Conservation (phyloP, 2,329 filamentous ascomycete genomes). For the Venturia aucupariae region DNA sequence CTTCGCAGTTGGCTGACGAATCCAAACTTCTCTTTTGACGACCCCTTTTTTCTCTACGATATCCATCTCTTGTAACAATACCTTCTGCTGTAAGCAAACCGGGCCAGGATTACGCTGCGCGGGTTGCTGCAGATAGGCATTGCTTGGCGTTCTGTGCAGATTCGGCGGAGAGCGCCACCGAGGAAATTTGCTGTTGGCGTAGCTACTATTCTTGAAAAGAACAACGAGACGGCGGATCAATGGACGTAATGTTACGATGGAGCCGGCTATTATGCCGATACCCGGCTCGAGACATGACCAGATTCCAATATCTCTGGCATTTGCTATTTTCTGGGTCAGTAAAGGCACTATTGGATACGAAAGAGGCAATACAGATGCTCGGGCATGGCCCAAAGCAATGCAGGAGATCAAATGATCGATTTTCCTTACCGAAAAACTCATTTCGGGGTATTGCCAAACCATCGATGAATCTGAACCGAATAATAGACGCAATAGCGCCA, state of each 20-base stretch:
- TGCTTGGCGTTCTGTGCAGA: neutral
- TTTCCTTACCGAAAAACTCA: slow-evolving; percentile 4
- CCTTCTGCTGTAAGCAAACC: neutral
- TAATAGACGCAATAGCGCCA: slow-evolving; percentile 1
- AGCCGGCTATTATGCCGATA: slow-evolving; percentile 9
- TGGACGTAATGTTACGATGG: slow-evolving; percentile 7
- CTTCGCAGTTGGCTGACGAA: neutral
- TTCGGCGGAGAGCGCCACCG: neutral
- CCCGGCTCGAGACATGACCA: slow-evolving; percentile 12
- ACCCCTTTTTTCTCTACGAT: neutral
- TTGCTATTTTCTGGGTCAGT: neutral
- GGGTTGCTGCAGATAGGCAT: neutral
- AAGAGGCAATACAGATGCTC: neutral
- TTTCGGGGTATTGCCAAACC: neutral
- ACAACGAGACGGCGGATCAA: neutral
- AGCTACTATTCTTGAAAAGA: neutral
- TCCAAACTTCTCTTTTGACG: neutral
- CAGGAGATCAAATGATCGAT: neutral
- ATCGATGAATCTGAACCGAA: slow-evolving; percentile 8
- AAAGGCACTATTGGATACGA: neutral
- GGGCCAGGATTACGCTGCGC: neutral
- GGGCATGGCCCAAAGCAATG: neutral
- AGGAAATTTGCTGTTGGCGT: neutral
- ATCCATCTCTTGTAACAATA: neutral
- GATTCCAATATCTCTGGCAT: slow-evolving; percentile 7